These are phyloP conservation scores for Neocucurbitaria cava DNA, from an alignment of 2,329 filamentous ascomycete genomes.

Conservation along the genomic window DNA sequence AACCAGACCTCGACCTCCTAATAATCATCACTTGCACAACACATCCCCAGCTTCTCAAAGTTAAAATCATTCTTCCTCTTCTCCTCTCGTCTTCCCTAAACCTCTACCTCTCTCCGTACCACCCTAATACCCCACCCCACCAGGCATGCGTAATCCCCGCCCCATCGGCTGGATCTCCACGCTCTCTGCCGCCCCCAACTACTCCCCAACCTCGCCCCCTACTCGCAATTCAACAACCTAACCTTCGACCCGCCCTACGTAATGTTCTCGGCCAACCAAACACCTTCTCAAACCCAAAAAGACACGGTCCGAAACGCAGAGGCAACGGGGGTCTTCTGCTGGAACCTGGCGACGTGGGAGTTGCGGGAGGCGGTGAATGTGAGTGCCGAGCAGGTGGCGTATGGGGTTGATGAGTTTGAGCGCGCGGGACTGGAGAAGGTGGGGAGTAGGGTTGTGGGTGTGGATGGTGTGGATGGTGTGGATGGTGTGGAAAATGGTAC, in stretches of 20 bases:
- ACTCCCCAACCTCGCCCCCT: conserved; percentile 65
- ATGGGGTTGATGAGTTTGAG: conserved; percentile 63
- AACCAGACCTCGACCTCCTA: too few species aligned
- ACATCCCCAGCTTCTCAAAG: too few species aligned
- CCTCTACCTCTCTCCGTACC: too few species aligned
- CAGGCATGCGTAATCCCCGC: conserved; percentile 64
- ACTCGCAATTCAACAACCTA: conserved; percentile 68
- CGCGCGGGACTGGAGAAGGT: conserved; percentile 59
- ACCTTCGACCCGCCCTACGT: conserved; percentile 69
- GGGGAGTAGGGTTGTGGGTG: conserved; percentile 41
- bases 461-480: neutral
- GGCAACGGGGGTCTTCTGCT: conserved; percentile 63
- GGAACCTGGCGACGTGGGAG: conserved; percentile 66
- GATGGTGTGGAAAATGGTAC: conserved; percentile 7
- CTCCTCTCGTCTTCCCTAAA: too few species aligned
- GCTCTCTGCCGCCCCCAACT: conserved; percentile 51
- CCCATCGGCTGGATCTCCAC: conserved; percentile 71
- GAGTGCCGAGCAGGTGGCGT: conserved; percentile 59
- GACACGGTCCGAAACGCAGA: conserved; percentile 66
- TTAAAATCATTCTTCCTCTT: too few species aligned
- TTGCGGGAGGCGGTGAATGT: conserved; percentile 64
- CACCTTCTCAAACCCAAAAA: conserved; percentile 55
- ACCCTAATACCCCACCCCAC: too few species aligned
- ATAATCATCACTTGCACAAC: too few species aligned
- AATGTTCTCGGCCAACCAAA: conserved; percentile 68